Evolutionary conservation across 106 monocot species (phyloP), one percentile per base, ranked within the genome.

Genomic region (Acorus gramineus): DNA sequence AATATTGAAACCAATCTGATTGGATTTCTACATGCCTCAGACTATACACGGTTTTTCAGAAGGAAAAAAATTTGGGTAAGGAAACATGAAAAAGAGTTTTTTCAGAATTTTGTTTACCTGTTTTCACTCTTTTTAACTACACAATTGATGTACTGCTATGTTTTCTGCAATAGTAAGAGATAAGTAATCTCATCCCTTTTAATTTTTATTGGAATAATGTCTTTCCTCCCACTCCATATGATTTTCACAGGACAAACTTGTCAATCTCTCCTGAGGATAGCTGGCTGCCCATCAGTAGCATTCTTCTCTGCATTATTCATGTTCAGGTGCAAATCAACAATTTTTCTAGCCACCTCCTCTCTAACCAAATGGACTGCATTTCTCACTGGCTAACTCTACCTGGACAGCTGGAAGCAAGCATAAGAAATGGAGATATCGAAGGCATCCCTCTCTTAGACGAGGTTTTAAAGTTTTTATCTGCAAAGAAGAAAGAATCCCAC

Each of bases 241-340:
- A 28, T 28, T 62, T 76, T 75, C 69, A 56, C 78, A 92, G 92
- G 78, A 92, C 92, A 60, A 92, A 92, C 53, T 77, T 92, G 11
- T 92, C 92, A 50, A 64, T 92, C 11, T 92, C 87, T 11, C 82
- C 82, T 6, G 92, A 92, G 42, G 92, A 92, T 47, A 92, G 92
- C 62, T 92, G 92, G 92, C 53, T 92, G 59, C 92, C 92, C 52
- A 85, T 92, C 63, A 78, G 82, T 52, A 88, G 92, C 75, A 85
- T 92, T 64, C 9, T 92, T 55, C 14, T 82, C 5, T 87, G 92
- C 64, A 80, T 92, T 48, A 14, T 85, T 56, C 92, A 92, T 66
- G 71, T 92, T 76, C 92, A 92, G 87, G 87, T 85, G 65, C 51
- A 28, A 28, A 28, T 28, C 28, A 28, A 28, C 28, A 28, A 28